These are phyloP conservation scores for Ceratocystis cacaofunesta DNA, from an alignment of 2,329 filamentous ascomycete species.

Conservation along the genomic window DNA sequence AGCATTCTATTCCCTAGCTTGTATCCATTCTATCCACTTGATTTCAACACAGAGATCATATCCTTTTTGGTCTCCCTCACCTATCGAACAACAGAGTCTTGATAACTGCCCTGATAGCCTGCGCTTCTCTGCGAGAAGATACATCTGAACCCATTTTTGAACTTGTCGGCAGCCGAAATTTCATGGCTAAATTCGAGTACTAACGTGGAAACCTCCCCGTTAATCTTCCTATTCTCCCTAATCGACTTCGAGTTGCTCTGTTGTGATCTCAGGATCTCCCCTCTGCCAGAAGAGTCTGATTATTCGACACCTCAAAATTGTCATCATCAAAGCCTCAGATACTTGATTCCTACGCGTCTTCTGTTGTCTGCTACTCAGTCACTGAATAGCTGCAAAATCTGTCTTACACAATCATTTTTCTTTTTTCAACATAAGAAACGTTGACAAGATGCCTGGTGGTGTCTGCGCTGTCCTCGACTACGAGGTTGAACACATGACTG, in stretches of 20 bases:
- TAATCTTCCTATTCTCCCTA: background rate
- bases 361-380: background rate
- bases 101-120: background rate
- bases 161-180: conserved; percentile 1
- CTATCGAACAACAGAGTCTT: background rate
- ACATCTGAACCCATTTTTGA: background rate
- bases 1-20: conserved; percentile 10
- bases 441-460: conserved; percentile 53
- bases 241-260: background rate
- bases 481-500: conserved; percentile 89
- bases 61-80: background rate
- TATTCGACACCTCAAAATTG: background rate
- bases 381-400: background rate
- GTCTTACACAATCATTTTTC: background rate
- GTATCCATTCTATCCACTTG: background rate
- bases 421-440: conserved; percentile 7
- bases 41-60: background rate
- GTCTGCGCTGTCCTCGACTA: conserved; percentile 92
- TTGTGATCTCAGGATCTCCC: background rate
- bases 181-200: conserved; percentile 8
- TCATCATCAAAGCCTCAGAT: background rate
- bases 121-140: conserved; percentile 15
- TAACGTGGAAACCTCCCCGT: conserved; percentile 4
- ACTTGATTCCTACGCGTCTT: background rate
- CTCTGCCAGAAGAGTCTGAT: background rate